These are phyloP conservation scores for Physocladia obscura DNA, from an alignment of 192 early-diverging fungal species.

Conservation along the genomic window DNA sequence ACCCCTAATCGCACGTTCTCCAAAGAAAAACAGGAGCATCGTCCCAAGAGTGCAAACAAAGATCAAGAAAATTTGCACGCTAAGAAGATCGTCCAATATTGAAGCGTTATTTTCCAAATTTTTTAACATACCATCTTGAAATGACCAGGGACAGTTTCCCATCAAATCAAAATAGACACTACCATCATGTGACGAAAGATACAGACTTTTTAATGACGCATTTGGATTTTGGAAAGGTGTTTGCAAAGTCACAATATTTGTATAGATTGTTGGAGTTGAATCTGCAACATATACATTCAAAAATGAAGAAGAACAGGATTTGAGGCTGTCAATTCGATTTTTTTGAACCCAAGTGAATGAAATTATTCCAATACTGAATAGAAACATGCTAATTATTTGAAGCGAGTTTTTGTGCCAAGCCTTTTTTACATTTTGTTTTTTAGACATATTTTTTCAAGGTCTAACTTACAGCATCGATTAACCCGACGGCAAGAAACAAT, in stretches of 20 bases:
- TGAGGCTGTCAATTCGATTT: not conserved
- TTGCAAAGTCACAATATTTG: not conserved
- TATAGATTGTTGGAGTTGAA: constrained; percentile 10
- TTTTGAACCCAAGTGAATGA: constrained; percentile 2
- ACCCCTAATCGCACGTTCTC: constrained; percentile 4
- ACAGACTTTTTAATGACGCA: not conserved
- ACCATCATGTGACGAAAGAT: not conserved
- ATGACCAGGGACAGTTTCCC: constrained; percentile 5
- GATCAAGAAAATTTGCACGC: not conserved
- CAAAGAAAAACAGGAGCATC: not conserved
- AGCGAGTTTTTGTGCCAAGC: constrained; percentile 24
- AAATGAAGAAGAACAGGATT: not conserved
- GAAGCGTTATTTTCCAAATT: not conserved
- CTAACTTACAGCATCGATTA: constrained; percentile 17
- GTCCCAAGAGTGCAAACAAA: not conserved
- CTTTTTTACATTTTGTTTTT: not conserved
- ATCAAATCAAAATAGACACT: constrained; percentile 9
- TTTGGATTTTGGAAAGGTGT: constrained; percentile 3
- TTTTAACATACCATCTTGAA: not conserved
- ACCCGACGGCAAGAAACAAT: not conserved
- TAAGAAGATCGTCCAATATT: not conserved
- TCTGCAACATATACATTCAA: not conserved
- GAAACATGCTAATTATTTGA: not conserved
- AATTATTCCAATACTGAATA: constrained; percentile 2
- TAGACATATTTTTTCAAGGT: not conserved